phyloP scores from a whole-genome alignment of 345 rosid genomes.

The Citrus reticulata region DNA sequence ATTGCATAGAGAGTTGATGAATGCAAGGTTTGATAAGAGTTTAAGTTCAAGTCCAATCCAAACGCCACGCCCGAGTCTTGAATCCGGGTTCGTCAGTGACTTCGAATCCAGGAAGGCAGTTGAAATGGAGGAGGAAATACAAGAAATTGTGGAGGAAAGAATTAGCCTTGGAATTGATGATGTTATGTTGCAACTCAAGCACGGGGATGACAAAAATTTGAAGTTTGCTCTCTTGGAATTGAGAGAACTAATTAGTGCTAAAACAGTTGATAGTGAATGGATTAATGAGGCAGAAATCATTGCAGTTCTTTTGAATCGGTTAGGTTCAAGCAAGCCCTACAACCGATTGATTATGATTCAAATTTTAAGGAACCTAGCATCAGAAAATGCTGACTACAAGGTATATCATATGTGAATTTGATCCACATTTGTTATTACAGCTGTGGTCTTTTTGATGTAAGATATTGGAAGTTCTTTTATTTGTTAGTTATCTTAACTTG shows the following conservation, averaged over 20 bases:
- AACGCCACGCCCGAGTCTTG: conserved; percentile 23
- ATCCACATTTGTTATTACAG: neutral
- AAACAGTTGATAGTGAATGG: conserved; percentile 39
- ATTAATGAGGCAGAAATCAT: conserved; percentile 41
- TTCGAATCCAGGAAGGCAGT: conserved; percentile 33
- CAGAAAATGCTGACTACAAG: conserved; percentile 35
- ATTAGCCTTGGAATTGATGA: conserved; percentile 36
- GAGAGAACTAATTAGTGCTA: conserved; percentile 23
- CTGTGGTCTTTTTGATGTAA: neutral
- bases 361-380: conserved; percentile 44
- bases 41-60: conserved; percentile 26
- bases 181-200: conserved; percentile 52
- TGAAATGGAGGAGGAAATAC: conserved; percentile 15
- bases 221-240: conserved; percentile 35
- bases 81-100: conserved; percentile 33
- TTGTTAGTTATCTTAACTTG: conserved; percentile 23
- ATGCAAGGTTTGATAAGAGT: conserved; percentile 27
- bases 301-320: conserved; percentile 37
- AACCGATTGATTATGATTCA: conserved; percentile 38
- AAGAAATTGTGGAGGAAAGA: conserved; percentile 15
- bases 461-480: neutral
- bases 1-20: conserved; percentile 58
- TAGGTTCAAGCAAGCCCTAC: conserved; percentile 34
- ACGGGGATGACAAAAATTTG: conserved; percentile 46
- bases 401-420: conserved; percentile 22